Percentiles rank a stretch among this genome's conserved stretches.
phyloP scores from a whole-genome alignment of 2,329 filamentous ascomycete species.

The Ophiostoma himal-ulmi region DNA sequence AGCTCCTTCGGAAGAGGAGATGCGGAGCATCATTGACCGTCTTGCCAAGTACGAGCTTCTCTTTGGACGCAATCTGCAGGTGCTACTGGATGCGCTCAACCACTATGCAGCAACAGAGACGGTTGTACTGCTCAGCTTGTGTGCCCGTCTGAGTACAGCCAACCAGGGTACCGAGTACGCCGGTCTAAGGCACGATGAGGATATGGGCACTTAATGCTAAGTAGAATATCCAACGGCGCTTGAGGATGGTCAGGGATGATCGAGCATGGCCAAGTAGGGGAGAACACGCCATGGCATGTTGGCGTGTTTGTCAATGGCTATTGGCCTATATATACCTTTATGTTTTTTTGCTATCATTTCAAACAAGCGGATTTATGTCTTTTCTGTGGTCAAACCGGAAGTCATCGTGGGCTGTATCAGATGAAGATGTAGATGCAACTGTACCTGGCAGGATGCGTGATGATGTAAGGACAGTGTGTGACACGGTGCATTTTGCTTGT shows the following conservation, averaged over 20 bases:
- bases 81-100: slow-evolving; percentile 88
- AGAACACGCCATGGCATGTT: not conserved
- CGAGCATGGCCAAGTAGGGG: not conserved
- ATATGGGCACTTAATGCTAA: slow-evolving; percentile 16
- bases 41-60: slow-evolving; percentile 89
- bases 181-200: slow-evolving; percentile 53
- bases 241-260: not conserved
- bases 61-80: slow-evolving; percentile 87
- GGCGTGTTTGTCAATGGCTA: not conserved
- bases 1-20: slow-evolving; percentile 34
- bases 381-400: not conserved
- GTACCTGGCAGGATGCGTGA: not conserved
- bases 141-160: slow-evolving; percentile 73
- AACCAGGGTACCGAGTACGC: slow-evolving; percentile 68
- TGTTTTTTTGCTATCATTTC: not conserved
- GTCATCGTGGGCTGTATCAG: not conserved
- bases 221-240: not conserved
- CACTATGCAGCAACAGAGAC: slow-evolving; percentile 98
- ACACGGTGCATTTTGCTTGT: not conserved
- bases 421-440: not conserved
- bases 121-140: slow-evolving; percentile 83
- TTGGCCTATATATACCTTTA: not conserved
- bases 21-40: slow-evolving; percentile 64
- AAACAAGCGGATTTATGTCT: not conserved
- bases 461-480: not conserved